Conservation (phyloP, 2,329 filamentous ascomycete species). For the Cladophialophora yegresii region DNA sequence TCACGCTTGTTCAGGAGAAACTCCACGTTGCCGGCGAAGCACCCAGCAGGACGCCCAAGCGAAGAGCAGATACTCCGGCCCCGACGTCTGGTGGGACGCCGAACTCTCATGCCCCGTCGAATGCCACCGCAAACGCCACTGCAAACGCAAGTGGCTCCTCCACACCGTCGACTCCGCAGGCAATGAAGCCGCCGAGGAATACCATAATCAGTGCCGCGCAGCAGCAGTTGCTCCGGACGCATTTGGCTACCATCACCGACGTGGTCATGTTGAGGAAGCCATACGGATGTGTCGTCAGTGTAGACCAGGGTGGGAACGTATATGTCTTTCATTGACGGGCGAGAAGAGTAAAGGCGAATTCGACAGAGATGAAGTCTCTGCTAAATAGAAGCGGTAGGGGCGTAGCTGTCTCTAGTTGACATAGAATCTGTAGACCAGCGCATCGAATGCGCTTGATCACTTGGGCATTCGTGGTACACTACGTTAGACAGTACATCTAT, state of each 20-base stretch:
- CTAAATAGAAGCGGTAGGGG: neutral
- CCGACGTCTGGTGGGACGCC: constrained; percentile 5
- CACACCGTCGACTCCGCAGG: constrained; percentile 6
- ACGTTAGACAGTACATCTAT: too few relatives aligned
- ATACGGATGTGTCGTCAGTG: constrained; percentile 89
- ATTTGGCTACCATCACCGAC: constrained; percentile 85
- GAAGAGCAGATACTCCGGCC: constrained; percentile 39
- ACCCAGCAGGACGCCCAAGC: constrained; percentile 20
- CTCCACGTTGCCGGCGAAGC: constrained; percentile 48
- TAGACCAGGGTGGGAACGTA: constrained; percentile 83
- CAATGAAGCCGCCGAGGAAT: constrained; percentile 63
- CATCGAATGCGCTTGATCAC: too few relatives aligned
- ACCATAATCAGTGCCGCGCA: constrained; percentile 88
- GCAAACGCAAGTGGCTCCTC: constrained; percentile 2
- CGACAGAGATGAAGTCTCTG: too few relatives aligned
- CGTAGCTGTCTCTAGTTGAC: too few relatives aligned
- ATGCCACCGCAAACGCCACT: neutral
- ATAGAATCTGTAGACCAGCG: too few relatives aligned
- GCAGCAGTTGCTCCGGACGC: constrained; percentile 79
- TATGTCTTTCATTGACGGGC: constrained; percentile 69
- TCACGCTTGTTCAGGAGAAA: constrained; percentile 68
- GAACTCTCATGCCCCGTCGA: constrained; percentile 19
- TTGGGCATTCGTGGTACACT: too few relatives aligned
- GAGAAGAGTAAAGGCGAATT: neutral
- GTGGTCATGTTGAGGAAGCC: constrained; percentile 84